Evolutionary conservation across 805 yeast species (phyloP).

Genomic region (Metschnikowia rubicola): DNA sequence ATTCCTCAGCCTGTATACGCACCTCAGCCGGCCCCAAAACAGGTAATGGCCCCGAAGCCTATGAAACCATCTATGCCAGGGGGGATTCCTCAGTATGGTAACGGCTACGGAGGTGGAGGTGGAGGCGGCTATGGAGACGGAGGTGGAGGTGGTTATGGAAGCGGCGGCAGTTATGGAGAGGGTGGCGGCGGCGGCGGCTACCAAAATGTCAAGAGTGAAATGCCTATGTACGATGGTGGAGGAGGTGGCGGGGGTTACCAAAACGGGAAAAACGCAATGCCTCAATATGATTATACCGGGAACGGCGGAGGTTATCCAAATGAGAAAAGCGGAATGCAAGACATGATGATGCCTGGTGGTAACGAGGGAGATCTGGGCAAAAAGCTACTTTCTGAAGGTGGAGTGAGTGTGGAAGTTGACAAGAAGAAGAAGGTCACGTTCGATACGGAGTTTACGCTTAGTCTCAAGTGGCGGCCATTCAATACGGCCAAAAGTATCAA

Average conservation of each 20-base stretch:
- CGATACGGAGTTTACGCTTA: slow-evolving; percentile 12
- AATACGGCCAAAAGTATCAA: slow-evolving; percentile 10
- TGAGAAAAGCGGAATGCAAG: not conserved
- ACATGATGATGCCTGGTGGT: not conserved
- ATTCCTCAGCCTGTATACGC: too few species aligned
- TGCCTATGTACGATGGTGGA: not conserved
- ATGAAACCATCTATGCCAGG: not conserved
- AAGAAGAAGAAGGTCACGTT: slow-evolving; percentile 1
- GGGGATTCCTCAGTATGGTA: not conserved
- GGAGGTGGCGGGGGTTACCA: not conserved
- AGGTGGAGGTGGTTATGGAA: too few species aligned
- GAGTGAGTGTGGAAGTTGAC: slow-evolving; percentile 4
- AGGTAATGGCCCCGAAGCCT: not conserved
- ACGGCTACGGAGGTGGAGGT: not conserved
- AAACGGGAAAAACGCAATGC: not conserved
- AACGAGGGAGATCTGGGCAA: not conserved
- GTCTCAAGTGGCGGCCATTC: slow-evolving; percentile 13
- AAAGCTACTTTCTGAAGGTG: not conserved
- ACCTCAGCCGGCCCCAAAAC: too few species aligned
- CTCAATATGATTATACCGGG: not conserved
- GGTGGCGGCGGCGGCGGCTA: too few species aligned
- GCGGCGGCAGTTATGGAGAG: too few species aligned
- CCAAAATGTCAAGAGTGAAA: too few species aligned
- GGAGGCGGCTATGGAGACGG: too few species aligned
- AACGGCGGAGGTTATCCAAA: not conserved